These are phyloP conservation scores for Spiraea crenata DNA, from an alignment of 331 rosid genomes.

Conservation along the genomic window DNA sequence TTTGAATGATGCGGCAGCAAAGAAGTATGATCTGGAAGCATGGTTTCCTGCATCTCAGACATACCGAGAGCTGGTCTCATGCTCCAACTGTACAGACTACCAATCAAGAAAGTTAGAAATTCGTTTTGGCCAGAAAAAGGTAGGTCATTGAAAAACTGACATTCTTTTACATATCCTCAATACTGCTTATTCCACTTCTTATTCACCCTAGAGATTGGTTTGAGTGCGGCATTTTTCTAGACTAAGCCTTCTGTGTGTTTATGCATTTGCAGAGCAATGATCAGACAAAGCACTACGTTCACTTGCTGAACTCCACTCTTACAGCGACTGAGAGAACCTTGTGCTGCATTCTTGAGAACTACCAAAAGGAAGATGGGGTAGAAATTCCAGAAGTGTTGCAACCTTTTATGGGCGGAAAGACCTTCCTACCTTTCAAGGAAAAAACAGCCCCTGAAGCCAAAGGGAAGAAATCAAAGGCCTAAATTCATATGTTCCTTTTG, in stretches of 20 bases:
- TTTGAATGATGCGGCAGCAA: slow-evolving; percentile 95
- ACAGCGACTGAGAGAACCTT: slow-evolving; percentile 95
- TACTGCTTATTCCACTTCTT: not conserved
- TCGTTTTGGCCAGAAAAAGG: slow-evolving; percentile 97
- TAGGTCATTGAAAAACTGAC: slow-evolving; percentile 20
- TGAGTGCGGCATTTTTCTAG: not conserved
- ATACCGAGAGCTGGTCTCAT: slow-evolving; percentile 86
- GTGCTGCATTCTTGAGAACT: slow-evolving; percentile 92
- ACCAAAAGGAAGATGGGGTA: slow-evolving; percentile 90
- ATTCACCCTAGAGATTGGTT: not conserved
- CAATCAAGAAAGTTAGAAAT: slow-evolving; percentile 83
- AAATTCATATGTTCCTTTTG: slow-evolving; percentile 37
- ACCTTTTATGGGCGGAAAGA: slow-evolving; percentile 74
- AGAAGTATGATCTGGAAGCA: slow-evolving; percentile 91
- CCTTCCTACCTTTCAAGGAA: slow-evolving; percentile 77
- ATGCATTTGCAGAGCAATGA: slow-evolving; percentile 64
- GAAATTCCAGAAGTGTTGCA: slow-evolving; percentile 72
- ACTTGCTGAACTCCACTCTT: slow-evolving; percentile 89
- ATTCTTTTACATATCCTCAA: not conserved
- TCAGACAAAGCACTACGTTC: slow-evolving; percentile 78
- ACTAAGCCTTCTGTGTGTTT: not conserved
- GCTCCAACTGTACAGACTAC: slow-evolving; percentile 97
- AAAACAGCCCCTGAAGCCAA: slow-evolving; percentile 62
- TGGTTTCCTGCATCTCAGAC: slow-evolving; percentile 96
- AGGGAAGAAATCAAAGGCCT: slow-evolving; percentile 98